Base-by-base conservation (phyloP, 2,329 filamentous ascomycete genomes). In the Trichophyton mentagrophytes region DNA sequence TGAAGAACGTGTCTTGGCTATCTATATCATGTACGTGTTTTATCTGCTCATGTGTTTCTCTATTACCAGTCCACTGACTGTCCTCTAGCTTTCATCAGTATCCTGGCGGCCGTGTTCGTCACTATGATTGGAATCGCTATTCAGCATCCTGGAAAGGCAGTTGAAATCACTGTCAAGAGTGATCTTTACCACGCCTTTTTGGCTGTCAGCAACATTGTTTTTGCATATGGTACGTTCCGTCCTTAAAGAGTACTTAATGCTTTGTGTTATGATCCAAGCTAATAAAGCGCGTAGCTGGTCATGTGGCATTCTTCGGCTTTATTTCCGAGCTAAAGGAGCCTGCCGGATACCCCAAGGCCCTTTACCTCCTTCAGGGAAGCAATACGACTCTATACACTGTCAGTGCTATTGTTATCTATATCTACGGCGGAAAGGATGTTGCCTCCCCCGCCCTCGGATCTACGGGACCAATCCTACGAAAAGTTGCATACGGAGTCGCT, bases 301-400 rank as follows among this genome's bases (percentile, higher is more conserved):
- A 86, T 67, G 82, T 84, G n/a, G 84, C 83, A 63, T 88, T 87
- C 74, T 87, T 87, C 71, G 79, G 77, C 63, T 80, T 88, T 69
- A 82, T 85, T 67, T 78, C 79, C 46, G 85, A 88, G 70, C 77
- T 89, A 69, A 79, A 80, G 67, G 75, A 82, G 55, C 84, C 85
- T 0, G 72, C 75, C 58, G 79, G 84, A 65, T 86, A 82, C 70
- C 77, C 79, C 53, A 85, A 85, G 70, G 81, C 85, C 6, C 79
- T 90, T 61, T 78, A 78, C 67, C 70, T 85, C 36, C 79, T 86
- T 5, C 84, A 87, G 69, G 73, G 77, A 17, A 74, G 78, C 61
- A 82, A 86, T 62, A 82, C 82, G 1, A 71, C 73, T 13, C 77
- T 88, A 33, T 89, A 89, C 71, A 76, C 86, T 33, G 68, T 87